A percentile compares a stretch with the other conserved stretches of the same genome.
These are phyloP conservation scores for Secale cereale DNA, from an alignment of 176 grass and related monocot genomes.

Conservation along the genomic window DNA sequence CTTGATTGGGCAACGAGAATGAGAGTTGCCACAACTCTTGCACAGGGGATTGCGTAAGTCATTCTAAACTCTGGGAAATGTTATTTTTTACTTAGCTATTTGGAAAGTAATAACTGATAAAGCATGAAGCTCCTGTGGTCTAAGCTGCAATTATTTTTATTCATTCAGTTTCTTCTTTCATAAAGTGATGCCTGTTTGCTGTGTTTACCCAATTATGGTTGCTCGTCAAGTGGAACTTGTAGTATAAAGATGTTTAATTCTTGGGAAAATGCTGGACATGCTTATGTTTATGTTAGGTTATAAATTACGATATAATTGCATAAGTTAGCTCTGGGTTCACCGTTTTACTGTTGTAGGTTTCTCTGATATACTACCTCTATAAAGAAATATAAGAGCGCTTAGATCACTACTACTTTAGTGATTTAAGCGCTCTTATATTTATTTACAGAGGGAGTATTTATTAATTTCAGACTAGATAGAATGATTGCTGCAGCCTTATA, in stretches of 20 bases:
- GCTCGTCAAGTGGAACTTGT: neutral
- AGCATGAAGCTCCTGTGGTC: neutral
- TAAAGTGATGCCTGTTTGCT: neutral
- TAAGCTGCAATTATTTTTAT: neutral
- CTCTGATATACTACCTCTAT: too few species aligned
- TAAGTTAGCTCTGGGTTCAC: neutral
- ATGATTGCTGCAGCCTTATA: neutral
- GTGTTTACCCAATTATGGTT: neutral
- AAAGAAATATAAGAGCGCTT: too few species aligned
- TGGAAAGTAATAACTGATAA: neutral
- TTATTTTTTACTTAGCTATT: neutral
- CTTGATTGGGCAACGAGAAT: slow-evolving; percentile 96
- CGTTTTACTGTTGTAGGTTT: neutral
- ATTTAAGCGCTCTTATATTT: too few species aligned
- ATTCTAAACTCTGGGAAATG: neutral
- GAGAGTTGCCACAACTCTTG: slow-evolving; percentile 95
- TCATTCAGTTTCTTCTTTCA: neutral
- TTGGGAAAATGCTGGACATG: neutral
- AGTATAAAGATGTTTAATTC: neutral
- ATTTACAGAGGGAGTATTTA: too few species aligned
- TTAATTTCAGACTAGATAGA: neutral
- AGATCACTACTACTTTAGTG: too few species aligned
- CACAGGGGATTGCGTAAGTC: slow-evolving; percentile 97
- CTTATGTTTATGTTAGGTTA: slow-evolving; percentile 4
- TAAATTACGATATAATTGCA: neutral